Conservation (phyloP, 805 yeast species). For the Kluyveromyces siamensis region DNA sequence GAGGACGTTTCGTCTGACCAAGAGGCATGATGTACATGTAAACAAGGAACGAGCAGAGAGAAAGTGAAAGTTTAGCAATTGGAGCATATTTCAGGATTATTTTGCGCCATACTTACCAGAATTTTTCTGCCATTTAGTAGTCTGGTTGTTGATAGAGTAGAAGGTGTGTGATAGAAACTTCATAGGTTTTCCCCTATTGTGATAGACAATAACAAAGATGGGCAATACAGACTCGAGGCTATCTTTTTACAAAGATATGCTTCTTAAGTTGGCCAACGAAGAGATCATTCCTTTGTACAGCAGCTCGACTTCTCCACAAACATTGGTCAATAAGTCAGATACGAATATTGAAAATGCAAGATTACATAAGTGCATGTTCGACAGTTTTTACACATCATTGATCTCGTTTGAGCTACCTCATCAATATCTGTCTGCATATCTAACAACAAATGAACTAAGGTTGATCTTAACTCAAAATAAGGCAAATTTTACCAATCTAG, state of each 20-base stretch:
- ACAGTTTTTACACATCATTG: conserved; percentile 1
- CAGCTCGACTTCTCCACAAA: conserved; percentile 2
- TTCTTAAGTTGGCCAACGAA: conserved; percentile 48
- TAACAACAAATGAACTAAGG: conserved; percentile 51
- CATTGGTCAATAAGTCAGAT: background rate
- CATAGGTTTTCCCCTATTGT: background rate
- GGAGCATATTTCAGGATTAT: too few species aligned
- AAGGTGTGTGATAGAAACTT: background rate
- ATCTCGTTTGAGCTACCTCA: background rate
- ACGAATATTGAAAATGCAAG: background rate
- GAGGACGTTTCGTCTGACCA: too few species aligned
- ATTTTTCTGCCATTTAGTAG: background rate
- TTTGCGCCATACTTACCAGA: background rate
- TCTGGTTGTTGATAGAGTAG: background rate
- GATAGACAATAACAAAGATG: conserved; percentile 33
- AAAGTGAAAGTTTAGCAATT: too few species aligned
- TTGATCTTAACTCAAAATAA: conserved; percentile 49
- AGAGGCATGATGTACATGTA: too few species aligned
- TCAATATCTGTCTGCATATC: conserved; percentile 2
- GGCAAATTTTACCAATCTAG: conserved; percentile 46
- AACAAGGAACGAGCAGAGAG: too few species aligned
- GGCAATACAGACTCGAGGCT: conserved; percentile 66
- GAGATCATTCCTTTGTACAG: conserved; percentile 10
- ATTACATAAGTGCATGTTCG: background rate
- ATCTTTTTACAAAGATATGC: conserved; percentile 46